Percentiles rank a stretch among this genome's conserved stretches.
Evolutionary conservation across 805 yeast genomes (phyloP).

Genomic region (Myxozyma vanderwaltii): DNA sequence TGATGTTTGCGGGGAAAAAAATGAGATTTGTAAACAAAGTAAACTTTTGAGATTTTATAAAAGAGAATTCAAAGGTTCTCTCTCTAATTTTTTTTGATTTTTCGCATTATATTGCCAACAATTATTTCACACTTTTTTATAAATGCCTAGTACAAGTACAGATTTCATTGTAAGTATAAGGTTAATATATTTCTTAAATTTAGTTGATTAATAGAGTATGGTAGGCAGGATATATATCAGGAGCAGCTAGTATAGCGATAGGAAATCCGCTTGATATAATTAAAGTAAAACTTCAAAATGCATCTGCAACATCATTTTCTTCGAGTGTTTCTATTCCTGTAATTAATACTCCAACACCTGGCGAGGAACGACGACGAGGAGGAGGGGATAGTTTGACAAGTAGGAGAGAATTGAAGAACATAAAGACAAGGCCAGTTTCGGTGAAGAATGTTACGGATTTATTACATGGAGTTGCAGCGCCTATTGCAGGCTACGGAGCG

Average conservation of each 20-base stretch:
- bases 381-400: background rate
- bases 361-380: no score
- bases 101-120: no score
- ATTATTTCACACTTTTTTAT: no score
- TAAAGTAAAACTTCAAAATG: constrained; percentile 35
- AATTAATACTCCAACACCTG: no score
- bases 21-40: no score
- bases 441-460: no score
- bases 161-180: constrained; percentile 15
- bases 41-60: no score
- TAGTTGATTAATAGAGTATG: background rate
- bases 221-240: constrained; percentile 38
- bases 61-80: no score
- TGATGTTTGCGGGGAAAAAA: no score
- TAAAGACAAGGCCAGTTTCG: no score
- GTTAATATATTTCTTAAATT: background rate
- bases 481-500: constrained; percentile 36
- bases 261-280: constrained; percentile 38
- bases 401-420: background rate
- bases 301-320: background rate
- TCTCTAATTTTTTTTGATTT: no score
- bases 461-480: constrained; percentile 37
- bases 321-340: background rate
- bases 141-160: constrained; percentile 19
- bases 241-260: constrained; percentile 36